These are phyloP conservation scores for Gaertneriomyces sp. DNA, from an alignment of 192 early-diverging fungal species.

Conservation along the genomic window DNA sequence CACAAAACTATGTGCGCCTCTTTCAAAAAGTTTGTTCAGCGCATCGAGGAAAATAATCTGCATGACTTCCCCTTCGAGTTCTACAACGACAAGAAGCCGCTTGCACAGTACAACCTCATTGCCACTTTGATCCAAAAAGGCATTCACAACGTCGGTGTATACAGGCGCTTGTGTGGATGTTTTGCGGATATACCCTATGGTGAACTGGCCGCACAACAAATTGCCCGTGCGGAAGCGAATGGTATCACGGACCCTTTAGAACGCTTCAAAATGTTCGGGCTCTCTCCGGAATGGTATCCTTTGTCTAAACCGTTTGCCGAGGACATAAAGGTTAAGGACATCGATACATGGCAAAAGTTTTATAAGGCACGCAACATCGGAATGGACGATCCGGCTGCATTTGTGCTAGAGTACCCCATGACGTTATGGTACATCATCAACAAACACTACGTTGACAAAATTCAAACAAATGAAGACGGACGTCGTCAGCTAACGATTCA, in stretches of 20 bases:
- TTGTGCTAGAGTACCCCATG: slow-evolving; percentile 51
- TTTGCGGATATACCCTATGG: slow-evolving; percentile 45
- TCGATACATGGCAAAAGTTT: slow-evolving; percentile 46
- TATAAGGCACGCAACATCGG: slow-evolving; percentile 35
- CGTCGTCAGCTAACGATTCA: slow-evolving; percentile 48
- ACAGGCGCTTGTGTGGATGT: slow-evolving; percentile 49
- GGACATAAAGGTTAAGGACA: slow-evolving; percentile 24
- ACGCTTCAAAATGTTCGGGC: slow-evolving; percentile 40
- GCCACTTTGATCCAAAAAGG: slow-evolving; percentile 43
- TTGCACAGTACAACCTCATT: slow-evolving; percentile 49
- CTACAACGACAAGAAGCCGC: slow-evolving; percentile 44
- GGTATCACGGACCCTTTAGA: slow-evolving; percentile 26
- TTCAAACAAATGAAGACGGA: slow-evolving; percentile 23
- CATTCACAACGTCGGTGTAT: slow-evolving; percentile 52
- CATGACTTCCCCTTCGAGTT: slow-evolving; percentile 51
- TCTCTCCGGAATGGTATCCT: slow-evolving; percentile 47
- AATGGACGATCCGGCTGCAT: slow-evolving; percentile 42
- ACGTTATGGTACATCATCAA: slow-evolving; percentile 51
- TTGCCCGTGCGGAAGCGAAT: slow-evolving; percentile 31
- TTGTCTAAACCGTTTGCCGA: slow-evolving; percentile 33
- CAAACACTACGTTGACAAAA: slow-evolving; percentile 35
- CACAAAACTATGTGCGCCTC: slow-evolving; percentile 44
- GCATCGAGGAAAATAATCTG: slow-evolving; percentile 38
- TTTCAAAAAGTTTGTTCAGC: slow-evolving; percentile 45
- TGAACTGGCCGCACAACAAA: slow-evolving; percentile 37